A percentile compares a stretch with the other conserved stretches of the same genome.
Conservation (phyloP, 202 grass and related monocot genomes). For the Carex sylvatica region DNA sequence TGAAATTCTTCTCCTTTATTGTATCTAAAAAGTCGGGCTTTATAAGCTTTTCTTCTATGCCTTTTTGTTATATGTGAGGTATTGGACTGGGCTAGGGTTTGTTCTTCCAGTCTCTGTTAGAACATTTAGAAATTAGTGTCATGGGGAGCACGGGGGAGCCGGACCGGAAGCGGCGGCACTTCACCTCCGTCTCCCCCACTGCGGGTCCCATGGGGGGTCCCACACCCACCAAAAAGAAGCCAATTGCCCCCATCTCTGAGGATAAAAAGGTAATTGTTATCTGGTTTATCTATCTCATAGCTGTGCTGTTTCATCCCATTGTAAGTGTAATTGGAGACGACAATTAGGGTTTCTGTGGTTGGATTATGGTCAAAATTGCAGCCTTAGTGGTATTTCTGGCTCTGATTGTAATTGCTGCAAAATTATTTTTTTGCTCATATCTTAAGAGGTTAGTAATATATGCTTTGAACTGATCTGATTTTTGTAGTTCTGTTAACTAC, state of each 20-base stretch:
- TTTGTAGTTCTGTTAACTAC: neutral
- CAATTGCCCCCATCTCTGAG: slow-evolving; percentile 38
- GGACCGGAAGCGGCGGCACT: slow-evolving; percentile 52
- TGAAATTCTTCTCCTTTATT: neutral
- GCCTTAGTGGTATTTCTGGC: slow-evolving; percentile 4
- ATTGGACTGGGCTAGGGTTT: slow-evolving; percentile 41
- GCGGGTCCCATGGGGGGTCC: slow-evolving; percentile 34
- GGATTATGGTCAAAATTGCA: neutral
- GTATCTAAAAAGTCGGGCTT: neutral
- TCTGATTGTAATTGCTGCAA: slow-evolving; percentile 3
- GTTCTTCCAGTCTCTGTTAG: neutral
- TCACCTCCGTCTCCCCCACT: slow-evolving; percentile 44
- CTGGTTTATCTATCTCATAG: neutral
- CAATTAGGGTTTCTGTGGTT: neutral
- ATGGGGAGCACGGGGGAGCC: slow-evolving; percentile 66
- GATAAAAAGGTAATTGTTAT: slow-evolving; percentile 53
- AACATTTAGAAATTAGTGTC: slow-evolving; percentile 25
- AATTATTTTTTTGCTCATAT: neutral
- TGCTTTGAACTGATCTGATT: neutral
- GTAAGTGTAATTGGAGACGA: neutral
- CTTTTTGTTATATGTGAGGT: slow-evolving; percentile 22
- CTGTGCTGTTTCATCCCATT: neutral
- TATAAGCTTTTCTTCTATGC: neutral
- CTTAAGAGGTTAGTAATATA: neutral
- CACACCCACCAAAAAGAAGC: slow-evolving; percentile 47